phyloP scores from a whole-genome alignment of 495 filamentous ascomycete species.

The Neurospora sp. region DNA sequence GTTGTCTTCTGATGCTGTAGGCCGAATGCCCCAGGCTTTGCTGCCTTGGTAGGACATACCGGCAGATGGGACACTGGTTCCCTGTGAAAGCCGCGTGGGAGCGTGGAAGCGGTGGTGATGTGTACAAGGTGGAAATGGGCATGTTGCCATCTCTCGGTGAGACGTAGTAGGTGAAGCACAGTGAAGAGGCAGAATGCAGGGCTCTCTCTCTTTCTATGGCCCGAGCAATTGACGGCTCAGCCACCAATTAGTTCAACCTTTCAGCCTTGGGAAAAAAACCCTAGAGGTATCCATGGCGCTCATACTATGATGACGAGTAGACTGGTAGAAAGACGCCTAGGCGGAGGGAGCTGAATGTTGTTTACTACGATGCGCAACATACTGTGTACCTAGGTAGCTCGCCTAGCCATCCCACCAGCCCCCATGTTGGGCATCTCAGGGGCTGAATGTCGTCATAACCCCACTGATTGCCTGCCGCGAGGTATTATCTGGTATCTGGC shows the following conservation, averaged over 20 bases:
- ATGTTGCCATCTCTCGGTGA: background rate
- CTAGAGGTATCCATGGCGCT: background rate
- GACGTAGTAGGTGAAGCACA: background rate
- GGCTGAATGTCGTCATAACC: background rate
- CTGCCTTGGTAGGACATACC: background rate
- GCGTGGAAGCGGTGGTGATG: background rate
- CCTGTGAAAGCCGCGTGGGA: background rate
- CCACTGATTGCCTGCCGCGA: background rate
- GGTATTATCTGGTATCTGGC: background rate
- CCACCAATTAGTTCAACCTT: background rate
- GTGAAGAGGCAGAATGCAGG: background rate
- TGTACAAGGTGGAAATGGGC: background rate
- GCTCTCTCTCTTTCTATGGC: background rate
- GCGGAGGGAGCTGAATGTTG: background rate
- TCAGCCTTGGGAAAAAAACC: background rate
- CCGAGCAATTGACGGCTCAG: background rate
- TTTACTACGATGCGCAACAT: background rate
- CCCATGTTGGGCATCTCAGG: background rate
- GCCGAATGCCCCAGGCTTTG: background rate
- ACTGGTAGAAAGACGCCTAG: background rate
- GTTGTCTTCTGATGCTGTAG: background rate
- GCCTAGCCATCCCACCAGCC: too few species aligned
- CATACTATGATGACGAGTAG: background rate
- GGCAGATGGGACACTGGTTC: background rate
- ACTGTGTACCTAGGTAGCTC: background rate